Percentiles rank a stretch among this genome's conserved stretches.
Evolutionary conservation across 108 stramenopile species (phyloP).

Genomic region (Nitzschia putrida): DNA sequence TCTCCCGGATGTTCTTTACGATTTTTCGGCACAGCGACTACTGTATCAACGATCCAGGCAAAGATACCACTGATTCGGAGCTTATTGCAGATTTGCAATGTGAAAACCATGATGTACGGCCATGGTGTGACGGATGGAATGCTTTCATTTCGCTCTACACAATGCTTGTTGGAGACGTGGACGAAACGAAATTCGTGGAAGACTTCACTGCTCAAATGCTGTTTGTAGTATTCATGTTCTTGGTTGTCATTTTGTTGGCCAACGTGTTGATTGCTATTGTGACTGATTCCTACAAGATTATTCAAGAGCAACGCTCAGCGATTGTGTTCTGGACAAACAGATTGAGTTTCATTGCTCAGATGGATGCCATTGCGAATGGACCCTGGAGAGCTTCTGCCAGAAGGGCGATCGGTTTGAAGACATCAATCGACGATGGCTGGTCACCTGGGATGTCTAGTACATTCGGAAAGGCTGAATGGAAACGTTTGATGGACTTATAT

Average conservation of each 20-base stretch:
- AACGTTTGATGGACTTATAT: constrained; percentile 52
- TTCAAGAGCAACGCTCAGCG: constrained; percentile 77
- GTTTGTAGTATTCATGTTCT: constrained; percentile 67
- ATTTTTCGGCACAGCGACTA: constrained; percentile 40
- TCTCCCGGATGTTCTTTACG: constrained; percentile 61
- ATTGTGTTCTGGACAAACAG: constrained; percentile 86
- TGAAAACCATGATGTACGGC: constrained; percentile 20
- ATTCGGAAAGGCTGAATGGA: constrained; percentile 55
- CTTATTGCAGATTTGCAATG: constrained; percentile 9
- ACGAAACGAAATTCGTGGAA: constrained; percentile 42
- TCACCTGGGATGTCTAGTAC: neutral
- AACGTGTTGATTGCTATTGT: constrained; percentile 68
- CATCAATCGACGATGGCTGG: neutral
- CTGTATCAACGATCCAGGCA: constrained; percentile 15
- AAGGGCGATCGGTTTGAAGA: constrained; percentile 17
- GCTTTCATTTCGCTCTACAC: constrained; percentile 68
- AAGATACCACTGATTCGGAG: constrained; percentile 1
- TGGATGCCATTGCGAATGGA: constrained; percentile 65
- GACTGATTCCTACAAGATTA: constrained; percentile 71
- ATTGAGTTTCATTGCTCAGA: constrained; percentile 74
- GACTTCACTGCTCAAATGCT: constrained; percentile 35
- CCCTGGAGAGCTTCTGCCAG: constrained; percentile 41
- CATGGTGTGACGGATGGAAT: constrained; percentile 54
- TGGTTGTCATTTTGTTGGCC: constrained; percentile 70
- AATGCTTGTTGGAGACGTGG: constrained; percentile 70